Base-by-base conservation (phyloP, 371 early-diverging fungal genomes). In the Haplosporangium sp. region DNA sequence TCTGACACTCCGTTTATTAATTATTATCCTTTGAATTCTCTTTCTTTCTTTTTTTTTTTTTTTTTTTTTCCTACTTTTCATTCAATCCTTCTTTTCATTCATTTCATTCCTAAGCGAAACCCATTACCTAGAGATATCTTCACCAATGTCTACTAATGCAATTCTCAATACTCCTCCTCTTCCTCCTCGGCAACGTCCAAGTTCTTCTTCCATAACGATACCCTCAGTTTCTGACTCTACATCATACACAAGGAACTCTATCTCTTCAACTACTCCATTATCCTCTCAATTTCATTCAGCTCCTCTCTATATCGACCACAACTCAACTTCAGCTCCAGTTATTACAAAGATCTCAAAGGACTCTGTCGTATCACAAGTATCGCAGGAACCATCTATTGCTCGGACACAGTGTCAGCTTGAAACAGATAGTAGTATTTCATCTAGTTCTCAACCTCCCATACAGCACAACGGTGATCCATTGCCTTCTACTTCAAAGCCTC, bases 181-280 rank as follows among this genome's bases (percentile, higher is more conserved):
- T 59, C 60, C 58, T 67, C 34, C 52, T 19, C 64, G 44, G 0
- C 55, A 34, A 13, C 58, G 6, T 10, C 56, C 53, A 27, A 44
- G 2, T 3, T 34, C 2, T n/a, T 13, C 65, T 15, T 35, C 47
- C 35, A 42, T 45, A 17, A 47, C 58, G 15, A 9, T 42, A 56
- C 57, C 45, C 57, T 6, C 64, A n/a, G 15, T n/a, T 58, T 42
- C 45, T 19, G 42, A 8, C 34, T 45, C 58, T 17, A 50, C 35
- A 52, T 11, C 39, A 45, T 56, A n/a, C 60, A 27, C 39, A 50
- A 15, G 17, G 17, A 17, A 48, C 48, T 17, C 11, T 48, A n/a
- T 37, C 62, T 5, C 19, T 55, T 42, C 63, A 50, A 37, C 45
- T 34, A 15, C 60, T 67, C 8, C 61, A 58, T 34, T 10, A 52